These are phyloP conservation scores for Pyropia yezoensis DNA, from an alignment of 23 red algal genomes.

Conservation along the genomic window DNA sequence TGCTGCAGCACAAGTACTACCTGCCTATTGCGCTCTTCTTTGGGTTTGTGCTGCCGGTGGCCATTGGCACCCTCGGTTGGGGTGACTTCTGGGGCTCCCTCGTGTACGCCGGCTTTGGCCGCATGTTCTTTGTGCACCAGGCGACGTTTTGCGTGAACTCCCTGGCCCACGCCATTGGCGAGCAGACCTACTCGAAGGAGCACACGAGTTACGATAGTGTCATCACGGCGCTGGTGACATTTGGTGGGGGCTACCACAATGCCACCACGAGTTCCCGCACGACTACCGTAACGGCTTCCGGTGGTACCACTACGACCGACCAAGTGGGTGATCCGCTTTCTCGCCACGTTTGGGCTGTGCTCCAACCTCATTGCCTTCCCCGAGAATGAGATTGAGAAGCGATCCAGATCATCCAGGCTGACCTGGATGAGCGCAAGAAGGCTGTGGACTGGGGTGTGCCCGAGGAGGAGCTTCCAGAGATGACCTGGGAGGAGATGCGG, in stretches of 20 bases:
- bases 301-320: conserved; percentile 99
- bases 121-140: conserved; percentile 99
- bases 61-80: conserved; percentile 64
- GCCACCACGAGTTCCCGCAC: conserved; percentile 99
- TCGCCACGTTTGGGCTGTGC: conserved; percentile 64
- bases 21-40: conserved; percentile 84
- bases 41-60: conserved; percentile 73
- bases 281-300: conserved; percentile 96
- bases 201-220: conserved; percentile 92
- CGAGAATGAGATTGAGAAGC: conserved; percentile 85
- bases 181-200: conserved; percentile 78
- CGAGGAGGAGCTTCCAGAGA: conserved; percentile 32
- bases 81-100: conserved; percentile 88
- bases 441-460: conserved; percentile 84
- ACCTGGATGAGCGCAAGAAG: conserved; percentile 80
- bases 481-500: conserved; percentile 65
- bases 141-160: conserved; percentile 97
- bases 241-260: conserved; percentile 99
- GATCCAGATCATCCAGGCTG: conserved; percentile 81
- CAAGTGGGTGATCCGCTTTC: conserved; percentile 84
- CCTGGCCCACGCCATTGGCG: conserved; percentile 85
- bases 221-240: conserved; percentile 88
- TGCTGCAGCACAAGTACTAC: conserved; percentile 94
- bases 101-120: conserved; percentile 94
- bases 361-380: conserved; percentile 81